Conservation (phyloP, 148 eudicot species). For the Fagopyrum tataricum region DNA sequence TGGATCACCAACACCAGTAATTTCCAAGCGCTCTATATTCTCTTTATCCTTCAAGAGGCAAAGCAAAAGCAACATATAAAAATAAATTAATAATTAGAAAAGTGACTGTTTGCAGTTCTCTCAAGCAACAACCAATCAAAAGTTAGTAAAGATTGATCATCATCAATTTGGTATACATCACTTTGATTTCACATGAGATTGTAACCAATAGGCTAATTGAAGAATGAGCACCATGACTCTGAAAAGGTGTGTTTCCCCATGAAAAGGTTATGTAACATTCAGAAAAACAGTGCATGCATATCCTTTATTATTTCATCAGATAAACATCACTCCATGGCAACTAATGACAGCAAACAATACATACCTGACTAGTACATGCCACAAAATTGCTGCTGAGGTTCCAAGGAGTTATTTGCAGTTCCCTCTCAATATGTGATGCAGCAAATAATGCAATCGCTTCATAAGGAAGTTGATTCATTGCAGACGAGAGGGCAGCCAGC, state of each 20-base stretch:
- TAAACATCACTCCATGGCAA: too few relatives aligned
- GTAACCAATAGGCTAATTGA: not conserved
- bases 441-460: slow-evolving; percentile 97
- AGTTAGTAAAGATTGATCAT: not conserved
- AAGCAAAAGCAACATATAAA: slow-evolving; percentile 6
- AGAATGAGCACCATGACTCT: not conserved
- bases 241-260: too few relatives aligned
- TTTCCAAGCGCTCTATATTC: slow-evolving; percentile 90
- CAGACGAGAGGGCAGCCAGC: slow-evolving; percentile 55
- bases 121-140: not conserved
- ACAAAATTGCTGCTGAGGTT: slow-evolving; percentile 93
- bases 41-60: slow-evolving; percentile 52
- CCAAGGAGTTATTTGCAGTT: slow-evolving; percentile 97
- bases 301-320: too few relatives aligned
- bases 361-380: slow-evolving; percentile 89
- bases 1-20: slow-evolving; percentile 99
- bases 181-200: not conserved
- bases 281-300: too few relatives aligned
- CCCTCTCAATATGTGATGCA: slow-evolving; percentile 96
- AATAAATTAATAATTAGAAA: not conserved
- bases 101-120: not conserved
- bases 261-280: too few relatives aligned
- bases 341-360: not conserved
- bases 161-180: not conserved
- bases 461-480: slow-evolving; percentile 94